Percentiles rank a stretch among this genome's conserved stretches.
These are phyloP conservation scores for Umbelopsis sp. DNA, from an alignment of 192 early-diverging fungal species.

Conservation along the genomic window DNA sequence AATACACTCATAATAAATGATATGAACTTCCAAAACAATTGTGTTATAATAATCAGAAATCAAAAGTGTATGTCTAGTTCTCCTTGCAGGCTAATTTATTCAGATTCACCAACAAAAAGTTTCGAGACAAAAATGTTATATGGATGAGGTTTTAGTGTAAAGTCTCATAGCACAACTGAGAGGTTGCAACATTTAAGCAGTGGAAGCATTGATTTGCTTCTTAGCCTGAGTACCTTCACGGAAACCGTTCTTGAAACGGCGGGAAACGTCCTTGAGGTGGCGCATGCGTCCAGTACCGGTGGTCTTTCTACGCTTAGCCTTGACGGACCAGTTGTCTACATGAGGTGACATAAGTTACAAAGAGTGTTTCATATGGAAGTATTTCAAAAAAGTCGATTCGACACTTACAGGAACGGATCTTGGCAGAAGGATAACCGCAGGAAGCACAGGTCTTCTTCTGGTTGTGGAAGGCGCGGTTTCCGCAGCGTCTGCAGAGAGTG, in stretches of 20 bases:
- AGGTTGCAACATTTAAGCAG: neutral
- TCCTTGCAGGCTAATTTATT: slow-evolving; percentile 5
- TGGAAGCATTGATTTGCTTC: slow-evolving; percentile 16
- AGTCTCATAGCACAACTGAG: neutral
- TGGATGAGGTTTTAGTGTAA: neutral
- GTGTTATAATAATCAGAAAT: too few species aligned
- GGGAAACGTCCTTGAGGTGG: slow-evolving; percentile 89
- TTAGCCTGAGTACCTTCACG: slow-evolving; percentile 64
- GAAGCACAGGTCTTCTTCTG: slow-evolving; percentile 99
- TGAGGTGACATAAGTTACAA: slow-evolving; percentile 15
- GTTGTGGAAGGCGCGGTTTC: slow-evolving; percentile 97
- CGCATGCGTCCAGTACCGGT: slow-evolving; percentile 99
- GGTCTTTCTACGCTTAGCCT: slow-evolving; percentile 98
- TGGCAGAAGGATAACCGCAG: slow-evolving; percentile 98
- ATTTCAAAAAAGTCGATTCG: too few species aligned
- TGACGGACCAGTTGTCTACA: slow-evolving; percentile 92
- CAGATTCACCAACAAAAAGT: slow-evolving; percentile 15
- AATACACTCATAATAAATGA: neutral
- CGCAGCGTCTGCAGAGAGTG: slow-evolving; percentile 97
- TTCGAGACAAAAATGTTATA: neutral
- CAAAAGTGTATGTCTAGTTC: neutral
- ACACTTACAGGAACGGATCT: slow-evolving; percentile 88
- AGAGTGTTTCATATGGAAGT: too few species aligned
- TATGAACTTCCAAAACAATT: too few species aligned
- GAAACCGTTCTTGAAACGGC: slow-evolving; percentile 99